Conservation (phyloP, 2,329 filamentous ascomycete species). For the Botrytis porri region DNA sequence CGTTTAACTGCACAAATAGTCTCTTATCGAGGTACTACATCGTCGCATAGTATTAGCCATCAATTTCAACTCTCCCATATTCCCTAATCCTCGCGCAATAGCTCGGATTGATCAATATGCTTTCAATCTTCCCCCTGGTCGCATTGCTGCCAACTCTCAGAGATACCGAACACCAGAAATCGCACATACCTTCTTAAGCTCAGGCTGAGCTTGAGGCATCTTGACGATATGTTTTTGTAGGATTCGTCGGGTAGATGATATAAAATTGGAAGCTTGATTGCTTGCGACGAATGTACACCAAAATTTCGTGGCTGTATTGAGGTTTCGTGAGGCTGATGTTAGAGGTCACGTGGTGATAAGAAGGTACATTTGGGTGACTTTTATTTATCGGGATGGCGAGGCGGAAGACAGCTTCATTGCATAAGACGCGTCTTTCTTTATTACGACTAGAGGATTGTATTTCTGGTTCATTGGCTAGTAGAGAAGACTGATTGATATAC, state of each 20-base stretch:
- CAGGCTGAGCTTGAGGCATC: conserved; percentile 98
- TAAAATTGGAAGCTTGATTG: conserved; percentile 18
- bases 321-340: conserved; percentile 22
- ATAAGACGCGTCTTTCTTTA: background rate
- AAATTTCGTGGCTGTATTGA: conserved; percentile 21
- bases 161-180: background rate
- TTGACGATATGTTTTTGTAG: conserved; percentile 35
- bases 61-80: conserved; percentile 52
- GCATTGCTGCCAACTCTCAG: conserved; percentile 14
- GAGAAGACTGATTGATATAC: background rate
- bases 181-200: conserved; percentile 85
- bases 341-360: conserved; percentile 34
- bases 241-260: conserved; percentile 20
- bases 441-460: background rate
- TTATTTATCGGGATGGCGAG: background rate
- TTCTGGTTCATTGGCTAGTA: background rate
- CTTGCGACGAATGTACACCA: conserved; percentile 8
- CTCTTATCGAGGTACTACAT: conserved; percentile 96
- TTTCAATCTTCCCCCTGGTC: conserved; percentile 16
- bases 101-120: background rate
- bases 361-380: background rate
- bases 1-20: conserved; percentile 95
- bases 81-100: conserved; percentile 17
- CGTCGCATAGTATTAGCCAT: conserved; percentile 27
- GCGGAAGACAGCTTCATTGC: background rate